Evolutionary conservation across 2,329 filamentous ascomycete species (phyloP).

Genomic region (Cercospora janseana): DNA sequence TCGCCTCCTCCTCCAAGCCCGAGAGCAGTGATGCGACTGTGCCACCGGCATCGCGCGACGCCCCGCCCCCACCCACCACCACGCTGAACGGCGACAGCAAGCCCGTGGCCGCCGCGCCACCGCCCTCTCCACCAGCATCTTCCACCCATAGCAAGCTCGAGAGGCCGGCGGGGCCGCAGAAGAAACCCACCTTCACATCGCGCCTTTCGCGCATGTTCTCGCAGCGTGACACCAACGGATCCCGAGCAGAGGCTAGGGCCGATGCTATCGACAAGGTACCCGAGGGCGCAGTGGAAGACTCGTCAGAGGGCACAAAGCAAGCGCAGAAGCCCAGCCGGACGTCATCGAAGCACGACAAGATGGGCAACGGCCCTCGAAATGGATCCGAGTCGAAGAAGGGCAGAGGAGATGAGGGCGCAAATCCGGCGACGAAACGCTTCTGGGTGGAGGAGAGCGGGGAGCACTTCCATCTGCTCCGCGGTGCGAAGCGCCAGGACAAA

Average conservation of each 20-base stretch:
- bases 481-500: constrained; percentile 89
- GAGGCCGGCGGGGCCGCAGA: constrained; percentile 32
- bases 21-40: constrained; percentile 19
- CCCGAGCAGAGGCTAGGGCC: constrained; percentile 23
- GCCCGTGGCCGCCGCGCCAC: background rate
- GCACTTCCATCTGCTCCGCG: constrained; percentile 86
- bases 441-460: constrained; percentile 63
- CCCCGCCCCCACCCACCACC: constrained; percentile 16
- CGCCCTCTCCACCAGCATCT: constrained; percentile 1
- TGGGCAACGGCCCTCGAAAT: constrained; percentile 27
- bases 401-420: constrained; percentile 30
- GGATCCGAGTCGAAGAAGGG: constrained; percentile 37
- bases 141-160: constrained; percentile 16
- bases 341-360: constrained; percentile 34
- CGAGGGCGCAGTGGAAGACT: constrained; percentile 30
- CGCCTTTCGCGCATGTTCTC: constrained; percentile 46
- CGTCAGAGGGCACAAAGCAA: constrained; percentile 22
- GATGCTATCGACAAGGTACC: constrained; percentile 12
- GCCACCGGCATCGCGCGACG: constrained; percentile 10
- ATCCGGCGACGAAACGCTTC: constrained; percentile 47
- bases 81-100: constrained; percentile 27
- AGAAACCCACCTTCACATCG: constrained; percentile 41
- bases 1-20: constrained; percentile 37
- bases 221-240: constrained; percentile 34
- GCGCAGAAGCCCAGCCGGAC: constrained; percentile 33